phyloP scores from a whole-genome alignment of 257 asterid species.

The Fraxinus pennsylvanica region DNA sequence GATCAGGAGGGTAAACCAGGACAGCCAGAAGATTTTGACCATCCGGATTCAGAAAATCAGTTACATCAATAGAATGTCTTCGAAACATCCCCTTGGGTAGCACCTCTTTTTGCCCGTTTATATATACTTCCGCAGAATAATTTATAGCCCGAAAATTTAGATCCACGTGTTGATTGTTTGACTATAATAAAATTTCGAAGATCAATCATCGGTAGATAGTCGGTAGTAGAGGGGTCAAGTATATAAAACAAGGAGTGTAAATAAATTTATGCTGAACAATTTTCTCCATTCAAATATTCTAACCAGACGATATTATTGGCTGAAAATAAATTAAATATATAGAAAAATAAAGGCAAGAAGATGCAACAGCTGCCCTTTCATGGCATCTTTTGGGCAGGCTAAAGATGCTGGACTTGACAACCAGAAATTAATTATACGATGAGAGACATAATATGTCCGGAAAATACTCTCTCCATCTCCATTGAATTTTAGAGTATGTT shows the following conservation, averaged over 20 bases:
- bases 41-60: slow-evolving; percentile 56
- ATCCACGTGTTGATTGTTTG: slow-evolving; percentile 58
- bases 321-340: slow-evolving; percentile 12
- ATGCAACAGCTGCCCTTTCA: not conserved
- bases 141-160: slow-evolving; percentile 87
- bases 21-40: slow-evolving; percentile 86
- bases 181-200: slow-evolving; percentile 52
- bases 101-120: slow-evolving; percentile 83
- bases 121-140: slow-evolving; percentile 86
- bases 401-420: not conserved
- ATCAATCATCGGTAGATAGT: slow-evolving; percentile 27
- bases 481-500: not conserved
- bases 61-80: slow-evolving; percentile 78
- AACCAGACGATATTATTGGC: not conserved
- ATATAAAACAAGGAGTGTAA: not conserved
- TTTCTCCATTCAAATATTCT: not conserved
- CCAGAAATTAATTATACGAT: no score
- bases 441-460: not conserved
- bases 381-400: not conserved
- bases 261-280: slow-evolving; percentile 9
- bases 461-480: not conserved
- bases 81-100: slow-evolving; percentile 98
- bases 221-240: not conserved
- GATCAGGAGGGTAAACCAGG: slow-evolving; percentile 93
- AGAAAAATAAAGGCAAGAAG: not conserved